Conservation (phyloP, 805 yeast species). For the Lachancea kluyveri region DNA sequence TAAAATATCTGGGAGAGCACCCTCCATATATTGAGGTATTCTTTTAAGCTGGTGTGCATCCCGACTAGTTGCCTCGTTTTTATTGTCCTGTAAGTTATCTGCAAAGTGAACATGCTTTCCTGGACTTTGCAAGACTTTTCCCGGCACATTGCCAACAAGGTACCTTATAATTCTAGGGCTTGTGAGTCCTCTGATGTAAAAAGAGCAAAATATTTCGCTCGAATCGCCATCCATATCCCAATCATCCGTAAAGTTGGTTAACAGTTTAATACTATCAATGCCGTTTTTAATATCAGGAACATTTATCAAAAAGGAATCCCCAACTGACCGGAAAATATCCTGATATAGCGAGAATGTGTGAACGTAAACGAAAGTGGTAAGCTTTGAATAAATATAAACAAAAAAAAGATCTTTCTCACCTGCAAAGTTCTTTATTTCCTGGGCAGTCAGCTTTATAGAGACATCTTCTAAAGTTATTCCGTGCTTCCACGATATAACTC, state of each 20-base stretch:
- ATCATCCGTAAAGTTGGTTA: too few relatives aligned
- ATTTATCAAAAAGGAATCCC: constrained; percentile 13
- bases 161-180: too few relatives aligned
- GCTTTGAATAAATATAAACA: constrained; percentile 16
- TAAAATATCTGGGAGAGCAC: neutral
- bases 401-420: constrained; percentile 8
- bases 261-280: constrained; percentile 6
- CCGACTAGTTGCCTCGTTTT: too few relatives aligned
- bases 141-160: too few relatives aligned
- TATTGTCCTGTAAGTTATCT: too few relatives aligned
- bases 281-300: constrained; percentile 12
- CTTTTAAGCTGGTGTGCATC: too few relatives aligned
- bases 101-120: too few relatives aligned
- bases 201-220: too few relatives aligned
- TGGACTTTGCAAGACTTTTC: too few relatives aligned
- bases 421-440: constrained; percentile 12
- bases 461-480: constrained; percentile 49
- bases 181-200: too few relatives aligned
- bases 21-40: neutral
- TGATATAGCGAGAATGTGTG: constrained; percentile 16
- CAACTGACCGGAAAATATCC: constrained; percentile 13
- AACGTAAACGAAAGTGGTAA: constrained; percentile 14
- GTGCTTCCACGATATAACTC: constrained; percentile 71
- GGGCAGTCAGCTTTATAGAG: constrained; percentile 38
- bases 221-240: too few relatives aligned